Conservation (phyloP, 179 eudicot genomes). For the Sideroxylon spinosum region DNA sequence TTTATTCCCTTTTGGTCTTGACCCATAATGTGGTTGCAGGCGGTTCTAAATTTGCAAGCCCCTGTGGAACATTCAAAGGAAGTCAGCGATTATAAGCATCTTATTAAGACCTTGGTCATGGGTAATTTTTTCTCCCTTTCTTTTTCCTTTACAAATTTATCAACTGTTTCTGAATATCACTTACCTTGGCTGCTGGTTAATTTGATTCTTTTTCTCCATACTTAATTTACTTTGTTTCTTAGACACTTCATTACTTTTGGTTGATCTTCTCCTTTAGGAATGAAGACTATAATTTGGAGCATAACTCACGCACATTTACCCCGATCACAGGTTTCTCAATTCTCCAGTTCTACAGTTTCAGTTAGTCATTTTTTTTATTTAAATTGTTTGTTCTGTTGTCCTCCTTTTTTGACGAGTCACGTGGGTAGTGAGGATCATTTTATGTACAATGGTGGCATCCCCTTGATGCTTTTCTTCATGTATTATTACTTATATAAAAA, state of each 20-base stretch:
- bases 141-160: neutral
- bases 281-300: conserved; percentile 99
- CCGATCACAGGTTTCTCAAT: conserved; percentile 61
- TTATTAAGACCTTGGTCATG: conserved; percentile 90
- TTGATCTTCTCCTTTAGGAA: conserved; percentile 49
- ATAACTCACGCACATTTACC: conserved; percentile 93
- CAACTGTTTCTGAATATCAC: neutral
- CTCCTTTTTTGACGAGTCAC: conserved; percentile 2
- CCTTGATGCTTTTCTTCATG: too few relatives aligned
- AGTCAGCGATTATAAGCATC: conserved; percentile 88
- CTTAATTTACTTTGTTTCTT: neutral
- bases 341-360: conserved; percentile 2
- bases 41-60: conserved; percentile 81
- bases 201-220: neutral
- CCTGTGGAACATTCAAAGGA: conserved; percentile 94
- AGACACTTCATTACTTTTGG: neutral
- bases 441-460: too few relatives aligned
- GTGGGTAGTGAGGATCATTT: neutral
- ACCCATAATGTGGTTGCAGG: conserved; percentile 43
- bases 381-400: neutral
- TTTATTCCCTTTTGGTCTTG: neutral
- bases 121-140: conserved; percentile 38
- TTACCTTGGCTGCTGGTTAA: neutral
- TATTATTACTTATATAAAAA: too few relatives aligned
- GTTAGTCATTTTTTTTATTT: neutral